phyloP scores from a whole-genome alignment of 169 alveolate species.

The Eimeria tenella region DNA sequence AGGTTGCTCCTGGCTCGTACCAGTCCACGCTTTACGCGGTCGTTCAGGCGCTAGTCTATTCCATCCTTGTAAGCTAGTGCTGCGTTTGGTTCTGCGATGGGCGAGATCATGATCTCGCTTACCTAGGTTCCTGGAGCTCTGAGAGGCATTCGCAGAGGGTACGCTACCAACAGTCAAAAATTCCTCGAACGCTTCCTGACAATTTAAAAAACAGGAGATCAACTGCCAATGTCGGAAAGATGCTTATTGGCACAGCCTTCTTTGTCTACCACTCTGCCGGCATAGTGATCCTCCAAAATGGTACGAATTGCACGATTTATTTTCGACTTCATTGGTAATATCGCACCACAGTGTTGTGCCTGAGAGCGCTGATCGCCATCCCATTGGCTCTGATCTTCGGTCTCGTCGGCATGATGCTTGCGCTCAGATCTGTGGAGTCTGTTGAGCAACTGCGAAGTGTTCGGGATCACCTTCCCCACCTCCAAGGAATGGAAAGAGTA shows the following conservation, averaged over 20 bases:
- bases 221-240: slow-evolving; percentile 53
- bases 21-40: slow-evolving; percentile 35
- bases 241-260: slow-evolving; percentile 49
- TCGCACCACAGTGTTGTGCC: slow-evolving; percentile 15
- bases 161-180: not conserved
- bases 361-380: slow-evolving; percentile 63
- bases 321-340: not conserved
- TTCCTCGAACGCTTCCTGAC: too few relatives aligned
- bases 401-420: slow-evolving; percentile 47
- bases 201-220: slow-evolving; percentile 15
- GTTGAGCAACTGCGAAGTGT: slow-evolving; percentile 52
- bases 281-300: slow-evolving; percentile 49
- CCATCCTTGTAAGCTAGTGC: slow-evolving; percentile 18
- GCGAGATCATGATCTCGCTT: too few relatives aligned
- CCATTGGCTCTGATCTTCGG: slow-evolving; percentile 49
- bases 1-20: slow-evolving; percentile 67
- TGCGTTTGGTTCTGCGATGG: not conserved
- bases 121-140: slow-evolving; percentile 57
- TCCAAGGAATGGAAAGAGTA: slow-evolving; percentile 69
- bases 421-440: slow-evolving; percentile 52
- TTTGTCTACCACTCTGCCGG: slow-evolving; percentile 60
- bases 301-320: not conserved
- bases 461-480: slow-evolving; percentile 50
- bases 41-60: slow-evolving; percentile 49
- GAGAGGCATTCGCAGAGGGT: slow-evolving; percentile 61